Evolutionary conservation across 2,329 filamentous ascomycete genomes (phyloP), one percentile per base, ranked within the genome.

Genomic region (Myotisia sp.): DNA sequence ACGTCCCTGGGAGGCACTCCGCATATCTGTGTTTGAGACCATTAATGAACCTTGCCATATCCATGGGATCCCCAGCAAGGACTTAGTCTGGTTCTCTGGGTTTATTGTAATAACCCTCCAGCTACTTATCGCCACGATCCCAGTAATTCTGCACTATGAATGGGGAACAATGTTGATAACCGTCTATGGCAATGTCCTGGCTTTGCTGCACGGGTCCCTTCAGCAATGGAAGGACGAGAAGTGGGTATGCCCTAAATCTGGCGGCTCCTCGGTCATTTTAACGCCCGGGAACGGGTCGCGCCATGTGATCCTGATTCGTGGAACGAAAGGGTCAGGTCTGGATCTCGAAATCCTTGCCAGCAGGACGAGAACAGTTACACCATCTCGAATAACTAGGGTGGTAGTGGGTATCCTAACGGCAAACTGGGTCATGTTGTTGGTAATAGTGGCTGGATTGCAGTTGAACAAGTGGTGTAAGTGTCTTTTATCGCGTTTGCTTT

Each of bases 121-220:
- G 19, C n/a, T 33, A 12, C 14, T 9, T 5, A 33, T 33, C 4
- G n/a, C 30, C 3, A 22, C 17, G 10, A 22, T 22, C n/a, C 30
- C 30, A 3, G 19, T 14, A 10, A 19, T n/a, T 12, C 30, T 33
- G 4, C 22, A 33, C 17, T 8, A 16, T 6, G 20, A 33, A 13
- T 33, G 30, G 30, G 30, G 14, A 13, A 20, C 17, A 9, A n/a
- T 33, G n/a, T 17, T 33, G n/a, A 19, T 33, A 3, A 33, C 30
- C 3, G 19, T 6, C 4, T 9, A 8, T 4, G 30, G 30, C 9
- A 33, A 10, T 3, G 14, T 22, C 5, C 17, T 19, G n/a, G 14
- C 30, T 19, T 17, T 33, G 4, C 5, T 22, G 4, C 19, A 14
- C 5, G 30, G 30, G 10, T n/a, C 9, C 14, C 30, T 33, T 8